phyloP scores from a whole-genome alignment of 2,329 filamentous ascomycete species.

The Cephalotrichum gorgonifer region DNA sequence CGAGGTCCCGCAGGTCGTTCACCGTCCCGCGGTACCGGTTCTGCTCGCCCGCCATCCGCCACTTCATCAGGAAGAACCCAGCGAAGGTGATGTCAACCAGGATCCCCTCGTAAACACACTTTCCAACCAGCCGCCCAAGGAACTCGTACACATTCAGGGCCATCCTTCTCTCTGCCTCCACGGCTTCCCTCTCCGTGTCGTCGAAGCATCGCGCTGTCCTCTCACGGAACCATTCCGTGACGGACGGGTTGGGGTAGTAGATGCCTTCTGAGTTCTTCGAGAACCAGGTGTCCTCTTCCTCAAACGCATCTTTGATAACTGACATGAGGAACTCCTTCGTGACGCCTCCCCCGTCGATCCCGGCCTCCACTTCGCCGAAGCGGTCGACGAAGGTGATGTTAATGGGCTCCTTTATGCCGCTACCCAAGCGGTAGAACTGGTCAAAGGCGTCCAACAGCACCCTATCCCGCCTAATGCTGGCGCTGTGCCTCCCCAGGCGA shows the following conservation, averaged over 20 bases:
- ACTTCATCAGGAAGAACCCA: conserved; percentile 92
- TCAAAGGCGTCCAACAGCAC: conserved; percentile 62
- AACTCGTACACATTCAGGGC: conserved; percentile 78
- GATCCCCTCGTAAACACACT: conserved; percentile 95
- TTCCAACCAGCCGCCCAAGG: conserved; percentile 82
- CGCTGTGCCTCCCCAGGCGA: conserved; percentile 2
- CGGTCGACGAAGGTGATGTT: conserved; percentile 94
- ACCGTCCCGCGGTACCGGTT: conserved; percentile 70
- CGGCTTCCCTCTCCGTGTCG: background rate
- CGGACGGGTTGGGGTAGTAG: conserved; percentile 77
- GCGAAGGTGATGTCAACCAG: conserved; percentile 89
- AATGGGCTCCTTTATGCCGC: conserved; percentile 85
- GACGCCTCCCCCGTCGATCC: conserved; percentile 93
- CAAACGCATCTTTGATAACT: conserved; percentile 77
- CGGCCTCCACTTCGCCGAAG: conserved; percentile 77
- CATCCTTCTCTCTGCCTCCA: conserved; percentile 14
- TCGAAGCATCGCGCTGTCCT: conserved; percentile 29
- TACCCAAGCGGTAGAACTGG: conserved; percentile 71
- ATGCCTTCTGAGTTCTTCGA: conserved; percentile 68
- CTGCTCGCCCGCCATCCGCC: conserved; percentile 40
- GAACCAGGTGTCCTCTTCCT: conserved; percentile 56
- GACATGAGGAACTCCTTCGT: conserved; percentile 95
- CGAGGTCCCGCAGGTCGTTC: conserved; percentile 87
- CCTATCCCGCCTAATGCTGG: background rate
- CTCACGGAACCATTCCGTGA: conserved; percentile 59